Base-by-base conservation (phyloP, 2,329 filamentous ascomycete species). In the Fusarium pseudoanthophilum region DNA sequence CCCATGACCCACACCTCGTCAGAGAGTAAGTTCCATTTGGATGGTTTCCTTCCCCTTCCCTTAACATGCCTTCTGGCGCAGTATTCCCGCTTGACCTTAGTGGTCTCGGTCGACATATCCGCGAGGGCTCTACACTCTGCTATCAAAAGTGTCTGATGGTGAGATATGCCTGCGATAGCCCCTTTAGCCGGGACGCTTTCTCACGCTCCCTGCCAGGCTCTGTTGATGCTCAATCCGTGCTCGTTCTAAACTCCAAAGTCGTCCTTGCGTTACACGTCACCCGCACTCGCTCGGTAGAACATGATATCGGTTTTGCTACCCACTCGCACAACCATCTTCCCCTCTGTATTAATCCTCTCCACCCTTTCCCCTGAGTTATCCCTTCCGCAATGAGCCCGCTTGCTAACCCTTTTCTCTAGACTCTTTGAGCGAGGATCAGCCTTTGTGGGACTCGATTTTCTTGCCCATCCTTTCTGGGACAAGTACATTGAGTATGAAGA, bases 401-500 rank as follows among this genome's bases (percentile, higher is more conserved):
- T 61, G 68, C 82, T 83, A 75, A 83, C 78, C 51, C 56, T 28
- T n/a, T 21, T 18, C n/a, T 55, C 45, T 81, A 99, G 96, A 76
- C 89, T 98, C 14, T 98, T 98, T 80, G 95, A 99, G 81, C 93
- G 96, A 75, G 96, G 93, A 71, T 93, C 94, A 34, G 88, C 89
- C 36, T 92, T 90, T 77, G 95, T 97, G 45, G 96, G 96, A 21
- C 88, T 98, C 24, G 96, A 99, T 83, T 99, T 97, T 80, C 87
- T 97, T 36, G 92, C 95, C 5, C 95, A 98, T 80, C 95, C 95
- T 2, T 98, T 99, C 84, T 99, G 96, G 96, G 96, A 99, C 83
- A 98, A 97, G 84, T 99, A 97, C 79, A 90, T 99, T 73, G 96
- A 98, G 80, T 98, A 97, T 78, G 96, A 98, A 81, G 95, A 98